Evolutionary conservation across 768 basidiomycete genomes (phyloP).

Genomic region (Leccinum boreale): DNA sequence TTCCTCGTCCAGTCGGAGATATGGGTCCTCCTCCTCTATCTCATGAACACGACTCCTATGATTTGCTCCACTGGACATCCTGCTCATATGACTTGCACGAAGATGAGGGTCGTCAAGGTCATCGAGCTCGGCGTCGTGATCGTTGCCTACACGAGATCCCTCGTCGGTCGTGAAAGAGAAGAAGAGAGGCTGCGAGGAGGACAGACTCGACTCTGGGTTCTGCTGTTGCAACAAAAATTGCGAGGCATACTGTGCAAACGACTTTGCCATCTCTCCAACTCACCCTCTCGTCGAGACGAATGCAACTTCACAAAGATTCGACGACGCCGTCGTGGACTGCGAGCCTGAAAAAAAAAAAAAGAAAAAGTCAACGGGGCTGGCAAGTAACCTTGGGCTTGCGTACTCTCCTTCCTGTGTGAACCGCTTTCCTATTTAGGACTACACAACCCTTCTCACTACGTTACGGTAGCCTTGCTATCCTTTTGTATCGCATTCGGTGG

Average conservation of each 20-base stretch:
- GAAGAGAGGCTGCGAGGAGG: constrained; percentile 76
- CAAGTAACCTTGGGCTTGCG: constrained; percentile 24
- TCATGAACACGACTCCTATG: constrained; percentile 28
- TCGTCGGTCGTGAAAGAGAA: constrained; percentile 84
- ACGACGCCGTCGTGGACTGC: constrained; percentile 9
- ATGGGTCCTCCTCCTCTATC: constrained; percentile 70
- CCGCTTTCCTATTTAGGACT: constrained; percentile 6
- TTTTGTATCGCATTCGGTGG: neutral
- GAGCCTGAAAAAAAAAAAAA: constrained; percentile 7
- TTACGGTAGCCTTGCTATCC: neutral
- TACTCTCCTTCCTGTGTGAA: constrained; percentile 20
- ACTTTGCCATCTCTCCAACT: constrained; percentile 50
- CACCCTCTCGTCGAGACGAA: constrained; percentile 18
- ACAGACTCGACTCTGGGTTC: constrained; percentile 48
- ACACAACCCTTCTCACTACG: neutral
- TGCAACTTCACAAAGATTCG: constrained; percentile 7
- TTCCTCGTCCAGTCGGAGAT: constrained; percentile 72
- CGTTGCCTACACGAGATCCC: constrained; percentile 49
- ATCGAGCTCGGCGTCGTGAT: constrained; percentile 53
- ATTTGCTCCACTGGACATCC: constrained; percentile 29
- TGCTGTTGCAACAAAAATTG: constrained; percentile 70
- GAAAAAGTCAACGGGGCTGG: constrained; percentile 6
- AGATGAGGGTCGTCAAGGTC: constrained; percentile 80
- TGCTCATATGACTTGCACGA: constrained; percentile 33
- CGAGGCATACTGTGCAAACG: constrained; percentile 80